These are phyloP conservation scores for Venturia asperata DNA, from an alignment of 2,329 filamentous ascomycete genomes.

Conservation along the genomic window DNA sequence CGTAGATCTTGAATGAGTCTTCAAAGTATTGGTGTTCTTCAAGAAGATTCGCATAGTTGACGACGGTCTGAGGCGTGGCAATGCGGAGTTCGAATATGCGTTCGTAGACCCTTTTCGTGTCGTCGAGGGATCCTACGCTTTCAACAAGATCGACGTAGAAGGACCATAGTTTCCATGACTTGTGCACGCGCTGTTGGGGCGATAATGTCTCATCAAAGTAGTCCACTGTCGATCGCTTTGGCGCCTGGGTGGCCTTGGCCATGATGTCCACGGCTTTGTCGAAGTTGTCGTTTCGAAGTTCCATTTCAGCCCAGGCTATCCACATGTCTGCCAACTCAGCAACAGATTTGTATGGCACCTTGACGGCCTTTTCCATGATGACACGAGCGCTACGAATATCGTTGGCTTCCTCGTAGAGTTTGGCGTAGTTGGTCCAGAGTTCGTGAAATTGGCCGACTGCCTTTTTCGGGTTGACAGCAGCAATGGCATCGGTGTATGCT, in stretches of 20 bases:
- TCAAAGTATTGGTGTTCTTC: conserved; percentile 95
- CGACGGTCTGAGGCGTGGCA: conserved; percentile 93
- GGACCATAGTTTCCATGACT: conserved; percentile 99
- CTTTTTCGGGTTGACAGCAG: conserved; percentile 87
- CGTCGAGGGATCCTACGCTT: conserved; percentile 81
- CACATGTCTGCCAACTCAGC: conserved; percentile 94
- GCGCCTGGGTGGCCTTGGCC: conserved; percentile 94
- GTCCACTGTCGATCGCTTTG: conserved; percentile 95
- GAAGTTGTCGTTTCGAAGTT: conserved; percentile 91
- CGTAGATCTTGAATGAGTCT: conserved; percentile 95
- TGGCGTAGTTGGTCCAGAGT: conserved; percentile 93
- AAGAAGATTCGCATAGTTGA: conserved; percentile 93
- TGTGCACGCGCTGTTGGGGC: conserved; percentile 93
- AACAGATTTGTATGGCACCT: conserved; percentile 97
- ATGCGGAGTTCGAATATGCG: conserved; percentile 97
- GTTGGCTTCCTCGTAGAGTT: conserved; percentile 85
- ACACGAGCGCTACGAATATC: conserved; percentile 79
- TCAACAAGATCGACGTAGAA: conserved; percentile 98
- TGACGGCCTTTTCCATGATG: conserved; percentile 96
- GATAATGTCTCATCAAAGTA: conserved; percentile 95
- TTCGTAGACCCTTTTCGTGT: conserved; percentile 92
- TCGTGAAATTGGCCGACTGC: conserved; percentile 90
- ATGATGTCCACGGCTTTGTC: conserved; percentile 92
- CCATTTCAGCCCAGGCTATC: conserved; percentile 99
- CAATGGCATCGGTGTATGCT: conserved; percentile 91